Conservation (phyloP, 441 rosid species). For the Eruca vesicaria region DNA sequence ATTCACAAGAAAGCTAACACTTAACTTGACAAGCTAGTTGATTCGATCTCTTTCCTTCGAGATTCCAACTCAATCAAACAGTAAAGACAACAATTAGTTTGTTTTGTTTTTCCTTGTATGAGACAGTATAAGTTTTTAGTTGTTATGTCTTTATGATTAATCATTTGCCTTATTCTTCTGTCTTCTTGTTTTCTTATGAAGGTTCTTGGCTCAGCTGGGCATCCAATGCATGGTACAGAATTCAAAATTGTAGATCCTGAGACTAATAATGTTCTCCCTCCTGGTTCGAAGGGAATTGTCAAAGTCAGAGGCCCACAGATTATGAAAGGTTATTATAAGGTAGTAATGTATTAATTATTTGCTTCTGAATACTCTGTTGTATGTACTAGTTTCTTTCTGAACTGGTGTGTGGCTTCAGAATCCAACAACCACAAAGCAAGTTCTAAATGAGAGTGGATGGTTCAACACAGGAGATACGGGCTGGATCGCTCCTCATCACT, state of each 20-base stretch:
- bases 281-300: constrained; percentile 81
- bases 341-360: constrained; percentile 25
- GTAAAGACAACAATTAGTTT: not conserved
- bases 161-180: not conserved
- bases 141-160: not conserved
- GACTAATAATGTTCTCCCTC: constrained; percentile 63
- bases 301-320: constrained; percentile 92
- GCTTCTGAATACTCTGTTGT: not conserved
- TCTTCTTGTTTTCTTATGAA: constrained; percentile 33
- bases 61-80: not conserved
- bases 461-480: constrained; percentile 86
- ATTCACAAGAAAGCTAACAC: not conserved
- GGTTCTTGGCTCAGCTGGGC: constrained; percentile 96
- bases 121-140: not conserved
- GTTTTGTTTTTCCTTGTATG: not conserved
- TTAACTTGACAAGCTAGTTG: not conserved
- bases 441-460: constrained; percentile 78
- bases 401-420: constrained; percentile 45
- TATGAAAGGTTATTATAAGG: constrained; percentile 98
- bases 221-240: constrained; percentile 77
- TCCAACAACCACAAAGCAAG: constrained; percentile 67
- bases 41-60: not conserved
- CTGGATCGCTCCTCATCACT: constrained; percentile 89
- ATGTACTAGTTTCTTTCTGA: not conserved
- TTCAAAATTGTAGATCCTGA: constrained; percentile 75